These are phyloP conservation scores for Trichoderma sp. DNA, from an alignment of 2,329 filamentous ascomycete species.

Conservation along the genomic window DNA sequence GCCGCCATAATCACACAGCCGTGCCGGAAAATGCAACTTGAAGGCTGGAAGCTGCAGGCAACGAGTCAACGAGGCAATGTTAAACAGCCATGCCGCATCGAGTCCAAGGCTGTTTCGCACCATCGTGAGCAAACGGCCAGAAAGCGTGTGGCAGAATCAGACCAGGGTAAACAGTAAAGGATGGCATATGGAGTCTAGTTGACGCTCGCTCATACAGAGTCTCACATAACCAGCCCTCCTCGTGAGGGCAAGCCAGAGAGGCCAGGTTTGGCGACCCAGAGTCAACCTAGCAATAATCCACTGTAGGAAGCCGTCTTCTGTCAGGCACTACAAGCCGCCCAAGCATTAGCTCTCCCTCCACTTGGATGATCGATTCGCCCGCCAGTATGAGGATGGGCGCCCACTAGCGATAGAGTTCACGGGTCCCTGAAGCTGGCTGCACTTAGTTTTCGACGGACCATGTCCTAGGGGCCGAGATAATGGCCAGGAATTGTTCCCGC, in stretches of 20 bases:
- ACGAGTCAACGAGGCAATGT: not conserved
- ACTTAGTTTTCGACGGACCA: not conserved
- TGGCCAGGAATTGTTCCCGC: not conserved
- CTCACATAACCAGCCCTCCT: slow-evolving; percentile 18
- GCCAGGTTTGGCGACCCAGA: not conserved
- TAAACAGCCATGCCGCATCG: not conserved
- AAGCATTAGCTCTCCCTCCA: not conserved
- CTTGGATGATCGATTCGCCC: not conserved
- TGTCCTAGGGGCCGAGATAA: not conserved
- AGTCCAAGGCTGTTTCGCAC: slow-evolving; percentile 18
- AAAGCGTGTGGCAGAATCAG: slow-evolving; percentile 2
- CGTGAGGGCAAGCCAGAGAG: slow-evolving; percentile 7
- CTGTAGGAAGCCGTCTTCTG: slow-evolving; percentile 1
- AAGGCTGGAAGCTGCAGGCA: not conserved
- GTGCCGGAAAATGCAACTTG: not conserved
- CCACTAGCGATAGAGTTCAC: slow-evolving; percentile 21
- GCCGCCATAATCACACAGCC: not conserved
- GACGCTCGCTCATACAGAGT: slow-evolving; percentile 18
- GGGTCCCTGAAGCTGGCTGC: slow-evolving; percentile 13
- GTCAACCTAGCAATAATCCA: not conserved
- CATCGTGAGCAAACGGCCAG: not conserved
- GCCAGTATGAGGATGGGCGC: not conserved
- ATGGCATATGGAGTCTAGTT: slow-evolving; percentile 15
- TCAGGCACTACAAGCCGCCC: slow-evolving; percentile 6
- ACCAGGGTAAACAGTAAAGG: slow-evolving; percentile 9